Conservation (phyloP, 2,329 filamentous ascomycete genomes). For the Talaromyces islandicus region DNA sequence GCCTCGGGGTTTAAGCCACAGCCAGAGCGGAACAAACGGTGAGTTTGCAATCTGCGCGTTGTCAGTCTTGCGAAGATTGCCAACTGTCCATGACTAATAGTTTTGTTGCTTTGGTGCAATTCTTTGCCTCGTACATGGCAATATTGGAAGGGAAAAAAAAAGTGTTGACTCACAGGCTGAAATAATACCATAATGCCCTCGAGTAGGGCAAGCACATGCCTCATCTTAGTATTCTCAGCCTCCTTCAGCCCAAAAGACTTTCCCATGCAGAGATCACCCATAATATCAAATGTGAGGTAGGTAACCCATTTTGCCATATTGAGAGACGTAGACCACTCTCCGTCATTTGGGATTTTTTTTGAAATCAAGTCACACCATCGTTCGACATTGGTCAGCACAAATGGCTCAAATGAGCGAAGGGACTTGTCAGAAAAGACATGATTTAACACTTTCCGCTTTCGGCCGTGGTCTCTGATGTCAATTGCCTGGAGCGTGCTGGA, state of each 20-base stretch:
- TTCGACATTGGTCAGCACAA: conserved; percentile 1
- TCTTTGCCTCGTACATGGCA: too few species aligned
- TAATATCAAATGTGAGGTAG: conserved; percentile 2
- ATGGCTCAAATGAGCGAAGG: not conserved
- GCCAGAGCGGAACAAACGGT: conserved; percentile 1
- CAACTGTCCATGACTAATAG: too few species aligned
- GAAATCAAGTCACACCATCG: not conserved
- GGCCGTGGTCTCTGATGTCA: not conserved
- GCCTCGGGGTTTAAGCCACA: conserved; percentile 8
- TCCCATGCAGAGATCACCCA: conserved; percentile 6
- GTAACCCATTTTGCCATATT: conserved; percentile 1
- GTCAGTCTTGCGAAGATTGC: not conserved
- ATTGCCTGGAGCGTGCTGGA: not conserved
- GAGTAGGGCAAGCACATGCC: not conserved
- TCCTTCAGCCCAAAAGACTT: conserved; percentile 4
- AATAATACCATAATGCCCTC: not conserved
- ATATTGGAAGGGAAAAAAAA: too few species aligned
- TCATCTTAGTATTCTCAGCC: not conserved
- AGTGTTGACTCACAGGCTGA: conserved; percentile 4
- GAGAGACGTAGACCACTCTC: not conserved
- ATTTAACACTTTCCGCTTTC: conserved; percentile 2
- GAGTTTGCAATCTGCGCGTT: not conserved
- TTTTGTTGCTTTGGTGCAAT: too few species aligned
- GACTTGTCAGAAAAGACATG: conserved; percentile 3
- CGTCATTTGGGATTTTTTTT: not conserved